A percentile compares a stretch with the other conserved stretches of the same genome.
Conservation (phyloP, 768 basidiomycete species). For the Pisolithus orientalis region DNA sequence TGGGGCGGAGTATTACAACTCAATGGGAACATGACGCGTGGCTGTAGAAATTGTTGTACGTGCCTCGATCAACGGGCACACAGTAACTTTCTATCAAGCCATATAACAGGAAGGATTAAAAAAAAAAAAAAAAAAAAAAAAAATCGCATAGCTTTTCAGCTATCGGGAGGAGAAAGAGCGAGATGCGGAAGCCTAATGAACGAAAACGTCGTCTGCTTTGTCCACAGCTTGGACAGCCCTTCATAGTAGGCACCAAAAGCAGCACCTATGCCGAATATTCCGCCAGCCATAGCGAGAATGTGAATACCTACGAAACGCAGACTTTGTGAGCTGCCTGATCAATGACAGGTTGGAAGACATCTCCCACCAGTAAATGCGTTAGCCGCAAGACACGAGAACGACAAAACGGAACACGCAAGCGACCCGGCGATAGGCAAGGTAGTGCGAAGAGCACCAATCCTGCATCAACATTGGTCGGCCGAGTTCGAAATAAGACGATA, state of each 20-base stretch:
- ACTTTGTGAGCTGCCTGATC: no score
- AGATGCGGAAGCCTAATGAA: constrained; percentile 22
- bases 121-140: neutral
- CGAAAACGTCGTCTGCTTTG: constrained; percentile 21
- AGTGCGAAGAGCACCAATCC: constrained; percentile 22
- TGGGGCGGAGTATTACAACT: no score
- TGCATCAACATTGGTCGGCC: neutral
- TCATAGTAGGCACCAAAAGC: constrained; percentile 25
- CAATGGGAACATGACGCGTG: no score
- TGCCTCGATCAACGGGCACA: no score
- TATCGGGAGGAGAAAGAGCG: constrained; percentile 12
- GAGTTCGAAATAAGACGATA: no score
- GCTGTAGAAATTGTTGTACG: no score
- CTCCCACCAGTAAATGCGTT: no score
- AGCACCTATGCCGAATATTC: constrained; percentile 1
- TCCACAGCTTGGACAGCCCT: constrained; percentile 15
- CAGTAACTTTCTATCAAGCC: no score
- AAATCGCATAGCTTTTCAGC: constrained; percentile 1
- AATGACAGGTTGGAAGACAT: no score
- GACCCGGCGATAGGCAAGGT: constrained; percentile 17
- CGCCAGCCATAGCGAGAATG: no score
- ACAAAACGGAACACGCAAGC: constrained; percentile 17
- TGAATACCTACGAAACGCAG: no score
- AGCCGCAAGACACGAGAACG: constrained; percentile 9
- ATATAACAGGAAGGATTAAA: neutral